phyloP scores from a whole-genome alignment of 1,284 basidiomycete genomes.

The Bjerkandera adusta region DNA sequence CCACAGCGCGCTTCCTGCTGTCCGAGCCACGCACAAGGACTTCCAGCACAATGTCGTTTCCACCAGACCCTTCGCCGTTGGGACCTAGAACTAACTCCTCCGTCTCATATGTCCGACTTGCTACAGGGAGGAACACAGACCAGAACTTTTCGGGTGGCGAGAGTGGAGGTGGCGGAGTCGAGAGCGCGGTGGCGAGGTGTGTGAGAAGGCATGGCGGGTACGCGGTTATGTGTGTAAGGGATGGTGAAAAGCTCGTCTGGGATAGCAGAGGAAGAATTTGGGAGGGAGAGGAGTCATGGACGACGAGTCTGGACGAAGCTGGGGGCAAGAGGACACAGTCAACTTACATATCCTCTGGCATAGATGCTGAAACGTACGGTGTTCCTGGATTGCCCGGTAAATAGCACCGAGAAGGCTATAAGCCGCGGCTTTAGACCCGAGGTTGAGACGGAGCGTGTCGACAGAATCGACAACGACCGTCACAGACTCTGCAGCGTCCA shows the following conservation, averaged over 20 bases:
- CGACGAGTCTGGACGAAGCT: constrained; percentile 52
- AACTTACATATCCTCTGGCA: too few species aligned
- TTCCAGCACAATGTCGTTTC: constrained; percentile 59
- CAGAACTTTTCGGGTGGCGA: constrained; percentile 70
- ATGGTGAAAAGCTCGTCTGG: constrained; percentile 62
- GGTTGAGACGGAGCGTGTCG: constrained; percentile 58
- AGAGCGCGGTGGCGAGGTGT: constrained; percentile 65
- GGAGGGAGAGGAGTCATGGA: constrained; percentile 50
- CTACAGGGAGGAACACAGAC: constrained; percentile 66
- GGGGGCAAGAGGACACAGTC: constrained; percentile 65
- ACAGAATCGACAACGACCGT: constrained; percentile 66
- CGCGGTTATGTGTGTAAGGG: constrained; percentile 62
- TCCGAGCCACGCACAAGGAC: constrained; percentile 49
- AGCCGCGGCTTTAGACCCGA: constrained; percentile 50
- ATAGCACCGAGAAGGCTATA: constrained; percentile 52
- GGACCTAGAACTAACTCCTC: constrained; percentile 60
- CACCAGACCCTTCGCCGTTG: constrained; percentile 48
- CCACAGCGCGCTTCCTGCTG: constrained; percentile 49
- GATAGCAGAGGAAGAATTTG: constrained; percentile 54
- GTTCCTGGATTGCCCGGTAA: too few species aligned
- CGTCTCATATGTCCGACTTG: constrained; percentile 56
- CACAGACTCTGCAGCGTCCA: constrained; percentile 38
- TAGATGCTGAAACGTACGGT: too few species aligned
- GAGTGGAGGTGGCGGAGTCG: constrained; percentile 64
- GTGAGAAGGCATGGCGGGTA: constrained; percentile 64